Conservation (phyloP, 164 flowering plant species). For the Aristolochia californica region DNA sequence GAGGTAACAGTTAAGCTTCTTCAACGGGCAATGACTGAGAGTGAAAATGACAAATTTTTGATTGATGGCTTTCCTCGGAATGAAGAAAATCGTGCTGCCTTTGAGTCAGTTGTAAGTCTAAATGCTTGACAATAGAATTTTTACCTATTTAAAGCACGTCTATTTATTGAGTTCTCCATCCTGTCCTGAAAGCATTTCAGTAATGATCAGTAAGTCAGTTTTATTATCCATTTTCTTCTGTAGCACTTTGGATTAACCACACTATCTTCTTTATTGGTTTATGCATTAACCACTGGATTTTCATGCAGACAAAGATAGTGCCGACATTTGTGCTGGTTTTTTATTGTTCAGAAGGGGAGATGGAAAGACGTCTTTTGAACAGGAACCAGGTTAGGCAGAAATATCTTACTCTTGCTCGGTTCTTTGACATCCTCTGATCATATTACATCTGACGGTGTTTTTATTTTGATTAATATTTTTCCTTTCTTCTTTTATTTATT, state of each 20-base stretch:
- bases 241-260: too few species aligned
- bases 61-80: slow-evolving; percentile 96
- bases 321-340: slow-evolving; percentile 75
- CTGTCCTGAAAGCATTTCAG: not conserved
- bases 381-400: slow-evolving; percentile 65
- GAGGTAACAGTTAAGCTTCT: slow-evolving; percentile 91
- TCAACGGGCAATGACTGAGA: slow-evolving; percentile 63
- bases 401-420: not conserved
- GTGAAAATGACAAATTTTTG: slow-evolving; percentile 74
- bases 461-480: too few species aligned
- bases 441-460: not conserved
- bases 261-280: not conserved
- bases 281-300: slow-evolving; percentile 4
- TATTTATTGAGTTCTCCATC: not conserved
- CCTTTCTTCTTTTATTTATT: not conserved
- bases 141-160: not conserved
- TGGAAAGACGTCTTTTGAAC: slow-evolving; percentile 82
- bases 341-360: slow-evolving; percentile 84
- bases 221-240: not conserved
- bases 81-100: slow-evolving; percentile 92
- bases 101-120: slow-evolving; percentile 67
- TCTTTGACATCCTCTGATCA: not conserved
- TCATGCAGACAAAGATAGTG: slow-evolving; percentile 71
- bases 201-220: not conserved
- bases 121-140: not conserved